Evolutionary conservation across 192 early-diverging fungal genomes (phyloP).

Genomic region (Coemansia sp.): DNA sequence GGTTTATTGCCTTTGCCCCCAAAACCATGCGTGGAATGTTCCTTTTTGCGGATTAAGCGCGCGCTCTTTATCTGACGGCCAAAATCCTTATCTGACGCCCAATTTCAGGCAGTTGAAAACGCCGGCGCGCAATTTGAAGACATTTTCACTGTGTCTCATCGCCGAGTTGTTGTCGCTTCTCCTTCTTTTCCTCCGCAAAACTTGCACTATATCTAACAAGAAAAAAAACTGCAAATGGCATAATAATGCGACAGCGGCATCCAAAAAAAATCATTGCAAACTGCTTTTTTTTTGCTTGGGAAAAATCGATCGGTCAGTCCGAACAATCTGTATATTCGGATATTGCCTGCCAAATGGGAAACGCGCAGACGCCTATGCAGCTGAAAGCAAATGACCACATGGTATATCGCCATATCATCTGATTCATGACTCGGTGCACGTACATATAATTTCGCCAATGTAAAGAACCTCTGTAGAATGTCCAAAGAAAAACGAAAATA

Average conservation of each 20-base stretch:
- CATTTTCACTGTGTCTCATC: background rate
- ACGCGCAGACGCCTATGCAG: background rate
- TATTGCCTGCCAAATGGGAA: background rate
- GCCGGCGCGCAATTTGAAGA: background rate
- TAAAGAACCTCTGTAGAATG: conserved; percentile 13
- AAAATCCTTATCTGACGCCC: background rate
- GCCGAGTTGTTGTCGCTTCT: background rate
- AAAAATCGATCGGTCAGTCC: background rate
- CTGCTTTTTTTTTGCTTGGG: background rate
- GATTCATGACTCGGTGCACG: background rate
- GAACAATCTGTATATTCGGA: background rate
- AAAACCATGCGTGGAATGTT: conserved; percentile 3
- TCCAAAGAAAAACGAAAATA: conserved; percentile 1
- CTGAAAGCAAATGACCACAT: conserved; percentile 1
- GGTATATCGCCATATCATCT: background rate
- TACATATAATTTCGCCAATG: background rate
- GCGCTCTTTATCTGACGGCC: background rate
- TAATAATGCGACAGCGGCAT: too few relatives aligned
- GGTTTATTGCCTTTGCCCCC: too few relatives aligned
- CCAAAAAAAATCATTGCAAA: too few relatives aligned
- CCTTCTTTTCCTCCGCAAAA: too few relatives aligned
- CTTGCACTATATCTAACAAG: too few relatives aligned
- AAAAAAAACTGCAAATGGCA: too few relatives aligned
- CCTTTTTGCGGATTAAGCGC: background rate
- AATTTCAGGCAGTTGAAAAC: background rate